A percentile compares a stretch with the other conserved stretches of the same genome.
These are phyloP conservation scores for Mitragyna speciosa DNA, from an alignment of 257 asterid genomes.

Conservation along the genomic window DNA sequence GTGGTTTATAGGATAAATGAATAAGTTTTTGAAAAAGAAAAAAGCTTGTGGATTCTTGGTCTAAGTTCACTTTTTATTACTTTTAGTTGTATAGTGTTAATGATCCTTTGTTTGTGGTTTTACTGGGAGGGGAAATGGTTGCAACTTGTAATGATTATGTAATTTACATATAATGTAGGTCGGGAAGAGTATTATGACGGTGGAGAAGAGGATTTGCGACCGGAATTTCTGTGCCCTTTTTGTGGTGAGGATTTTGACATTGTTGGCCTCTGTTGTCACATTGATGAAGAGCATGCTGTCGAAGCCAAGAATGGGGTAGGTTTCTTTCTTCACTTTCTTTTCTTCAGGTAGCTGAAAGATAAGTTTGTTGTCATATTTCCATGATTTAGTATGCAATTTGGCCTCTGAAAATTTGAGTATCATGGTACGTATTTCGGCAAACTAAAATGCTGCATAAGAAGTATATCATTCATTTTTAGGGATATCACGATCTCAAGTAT, in stretches of 20 bases:
- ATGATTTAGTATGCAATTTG: neutral
- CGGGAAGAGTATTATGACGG: constrained; percentile 48
- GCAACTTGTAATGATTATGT: constrained; percentile 19
- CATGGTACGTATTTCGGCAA: neutral
- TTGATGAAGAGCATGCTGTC: constrained; percentile 78
- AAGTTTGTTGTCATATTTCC: neutral
- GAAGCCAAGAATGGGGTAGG: constrained; percentile 89
- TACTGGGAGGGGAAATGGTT: constrained; percentile 5
- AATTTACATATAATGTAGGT: constrained; percentile 53
- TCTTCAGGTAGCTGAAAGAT: neutral
- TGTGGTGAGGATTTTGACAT: constrained; percentile 85
- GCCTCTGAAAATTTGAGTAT: neutral
- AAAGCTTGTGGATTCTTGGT: neutral
- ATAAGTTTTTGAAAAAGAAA: neutral
- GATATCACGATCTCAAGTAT: neutral
- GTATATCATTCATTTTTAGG: neutral
- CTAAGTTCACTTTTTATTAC: neutral
- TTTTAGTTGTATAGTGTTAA: neutral
- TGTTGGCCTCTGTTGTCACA: constrained; percentile 86
- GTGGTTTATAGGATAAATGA: neutral
- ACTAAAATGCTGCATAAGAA: neutral
- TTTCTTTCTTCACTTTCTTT: constrained; percentile 6
- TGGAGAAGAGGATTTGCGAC: constrained; percentile 56
- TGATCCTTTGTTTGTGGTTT: neutral
- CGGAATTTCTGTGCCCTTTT: constrained; percentile 80